Conservation (phyloP, 805 yeast species). For the Kluyveromyces siamensis region DNA sequence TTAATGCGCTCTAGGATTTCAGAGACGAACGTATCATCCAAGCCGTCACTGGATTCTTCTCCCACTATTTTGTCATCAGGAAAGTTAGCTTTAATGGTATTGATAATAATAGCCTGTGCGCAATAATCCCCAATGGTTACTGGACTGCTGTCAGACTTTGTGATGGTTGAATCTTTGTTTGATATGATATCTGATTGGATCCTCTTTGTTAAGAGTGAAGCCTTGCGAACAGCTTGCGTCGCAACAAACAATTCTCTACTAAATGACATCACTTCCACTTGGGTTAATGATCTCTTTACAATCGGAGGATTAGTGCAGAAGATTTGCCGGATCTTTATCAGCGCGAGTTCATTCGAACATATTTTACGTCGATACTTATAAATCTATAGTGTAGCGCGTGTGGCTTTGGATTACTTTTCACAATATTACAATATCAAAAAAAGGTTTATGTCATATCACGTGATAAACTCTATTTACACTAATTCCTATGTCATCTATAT, state of each 20-base stretch:
- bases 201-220: slow-evolving; percentile 63
- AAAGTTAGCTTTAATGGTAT: slow-evolving; percentile 70
- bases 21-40: slow-evolving; percentile 40
- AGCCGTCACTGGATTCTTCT: slow-evolving; percentile 77
- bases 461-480: background rate
- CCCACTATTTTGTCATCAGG: slow-evolving; percentile 86
- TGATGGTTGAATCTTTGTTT: slow-evolving; percentile 45
- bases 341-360: too few species aligned
- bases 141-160: slow-evolving; percentile 85
- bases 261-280: slow-evolving; percentile 31
- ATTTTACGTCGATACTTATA: background rate
- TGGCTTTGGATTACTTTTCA: background rate
- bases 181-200: slow-evolving; percentile 48
- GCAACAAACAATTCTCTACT: slow-evolving; percentile 70
- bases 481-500: background rate
- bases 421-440: too few species aligned
- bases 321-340: background rate
- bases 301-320: slow-evolving; percentile 9
- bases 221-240: slow-evolving; percentile 82
- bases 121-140: slow-evolving; percentile 96
- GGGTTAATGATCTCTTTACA: background rate
- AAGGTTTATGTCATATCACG: background rate
- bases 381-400: background rate
- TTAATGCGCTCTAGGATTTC: slow-evolving; percentile 53
- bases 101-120: slow-evolving; percentile 86